Conservation (phyloP, 1,284 basidiomycete species). For the Apiotrichum akiyoshidainum region DNA sequence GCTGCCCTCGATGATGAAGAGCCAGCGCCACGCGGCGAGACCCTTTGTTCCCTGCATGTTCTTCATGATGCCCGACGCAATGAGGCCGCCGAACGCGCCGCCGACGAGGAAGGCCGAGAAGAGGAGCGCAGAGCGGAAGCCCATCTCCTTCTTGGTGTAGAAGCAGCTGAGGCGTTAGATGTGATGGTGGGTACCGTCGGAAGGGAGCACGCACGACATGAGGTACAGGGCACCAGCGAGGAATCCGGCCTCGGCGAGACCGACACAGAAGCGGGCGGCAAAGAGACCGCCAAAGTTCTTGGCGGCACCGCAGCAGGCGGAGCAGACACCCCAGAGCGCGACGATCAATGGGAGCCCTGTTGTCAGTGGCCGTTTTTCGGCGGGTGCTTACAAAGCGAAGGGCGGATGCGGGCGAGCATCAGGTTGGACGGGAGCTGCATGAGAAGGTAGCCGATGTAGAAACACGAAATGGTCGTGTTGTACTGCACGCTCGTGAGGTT, state of each 20-base stretch:
- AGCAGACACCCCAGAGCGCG: slow-evolving; percentile 13
- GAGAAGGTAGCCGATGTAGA: slow-evolving; percentile 41
- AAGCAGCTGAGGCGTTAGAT: slow-evolving; percentile 10
- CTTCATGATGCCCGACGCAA: slow-evolving; percentile 29
- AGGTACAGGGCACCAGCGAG: slow-evolving; percentile 23
- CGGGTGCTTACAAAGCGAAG: slow-evolving; percentile 13
- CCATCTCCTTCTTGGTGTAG: slow-evolving; percentile 22
- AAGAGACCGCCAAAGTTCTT: slow-evolving; percentile 17
- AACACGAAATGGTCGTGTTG: slow-evolving; percentile 39
- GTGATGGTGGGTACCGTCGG: no score
- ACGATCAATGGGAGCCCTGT: slow-evolving; percentile 17
- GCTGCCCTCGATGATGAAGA: slow-evolving; percentile 47
- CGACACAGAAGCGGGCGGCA: slow-evolving; percentile 26
- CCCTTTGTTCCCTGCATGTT: slow-evolving; percentile 24
- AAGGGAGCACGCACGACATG: slow-evolving; percentile 8
- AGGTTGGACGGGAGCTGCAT: slow-evolving; percentile 23
- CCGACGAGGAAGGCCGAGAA: slow-evolving; percentile 27
- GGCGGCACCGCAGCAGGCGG: slow-evolving; percentile 2
- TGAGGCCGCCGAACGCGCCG: slow-evolving; percentile 33
- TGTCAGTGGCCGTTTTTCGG: no score
- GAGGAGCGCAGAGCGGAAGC: slow-evolving; percentile 16
- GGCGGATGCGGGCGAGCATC: slow-evolving; percentile 16
- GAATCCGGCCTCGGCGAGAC: slow-evolving; percentile 33
- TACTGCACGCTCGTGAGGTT: slow-evolving; percentile 27
- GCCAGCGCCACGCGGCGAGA: slow-evolving; percentile 48